Percentiles rank a stretch among this genome's conserved stretches.
Evolutionary conservation across 768 basidiomycete species (phyloP).

Genomic region (Auricularia cornea): DNA sequence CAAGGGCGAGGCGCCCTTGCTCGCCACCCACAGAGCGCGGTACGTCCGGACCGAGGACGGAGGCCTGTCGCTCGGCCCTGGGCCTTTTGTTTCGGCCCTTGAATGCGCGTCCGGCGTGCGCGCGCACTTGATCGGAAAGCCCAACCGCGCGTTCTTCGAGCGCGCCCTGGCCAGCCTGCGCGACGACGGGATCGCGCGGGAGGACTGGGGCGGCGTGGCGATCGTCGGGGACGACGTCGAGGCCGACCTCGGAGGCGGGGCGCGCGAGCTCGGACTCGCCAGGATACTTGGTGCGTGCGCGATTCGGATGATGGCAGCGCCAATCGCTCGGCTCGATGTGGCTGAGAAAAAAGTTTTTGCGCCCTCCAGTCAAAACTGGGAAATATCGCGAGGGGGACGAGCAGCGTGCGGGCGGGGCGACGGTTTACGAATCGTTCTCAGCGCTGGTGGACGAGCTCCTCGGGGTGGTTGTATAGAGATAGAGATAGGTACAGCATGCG

Average conservation of each 20-base stretch:
- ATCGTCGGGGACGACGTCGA: slow-evolving; percentile 62
- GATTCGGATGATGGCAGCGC: slow-evolving; percentile 1
- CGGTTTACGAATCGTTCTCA: slow-evolving; percentile 46
- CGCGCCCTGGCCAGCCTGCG: slow-evolving; percentile 41
- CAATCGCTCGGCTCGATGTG: slow-evolving; percentile 4
- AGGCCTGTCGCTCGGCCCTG: slow-evolving; percentile 54
- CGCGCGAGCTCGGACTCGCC: slow-evolving; percentile 50
- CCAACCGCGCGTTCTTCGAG: slow-evolving; percentile 49
- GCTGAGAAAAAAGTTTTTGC: slow-evolving; percentile 4
- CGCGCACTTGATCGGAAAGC: slow-evolving; percentile 58
- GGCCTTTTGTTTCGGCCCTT: slow-evolving; percentile 59
- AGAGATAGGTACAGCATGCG: background rate
- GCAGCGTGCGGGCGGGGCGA: slow-evolving; percentile 24
- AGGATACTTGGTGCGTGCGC: slow-evolving; percentile 47
- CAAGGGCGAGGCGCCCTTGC: slow-evolving; percentile 17
- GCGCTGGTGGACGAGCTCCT: slow-evolving; percentile 44
- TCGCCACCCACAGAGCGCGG: slow-evolving; percentile 52
- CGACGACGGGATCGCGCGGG: slow-evolving; percentile 10
- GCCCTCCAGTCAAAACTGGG: slow-evolving; percentile 48
- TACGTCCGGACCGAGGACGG: slow-evolving; percentile 42
- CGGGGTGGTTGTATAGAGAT: slow-evolving; percentile 10
- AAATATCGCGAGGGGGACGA: slow-evolving; percentile 63
- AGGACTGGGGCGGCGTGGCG: slow-evolving; percentile 26
- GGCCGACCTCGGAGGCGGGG: slow-evolving; percentile 57
- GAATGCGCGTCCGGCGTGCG: slow-evolving; percentile 42